Evolutionary conservation across 2,329 filamentous ascomycete genomes (phyloP).

Genomic region (Torrubiellomyces zombiae): DNA sequence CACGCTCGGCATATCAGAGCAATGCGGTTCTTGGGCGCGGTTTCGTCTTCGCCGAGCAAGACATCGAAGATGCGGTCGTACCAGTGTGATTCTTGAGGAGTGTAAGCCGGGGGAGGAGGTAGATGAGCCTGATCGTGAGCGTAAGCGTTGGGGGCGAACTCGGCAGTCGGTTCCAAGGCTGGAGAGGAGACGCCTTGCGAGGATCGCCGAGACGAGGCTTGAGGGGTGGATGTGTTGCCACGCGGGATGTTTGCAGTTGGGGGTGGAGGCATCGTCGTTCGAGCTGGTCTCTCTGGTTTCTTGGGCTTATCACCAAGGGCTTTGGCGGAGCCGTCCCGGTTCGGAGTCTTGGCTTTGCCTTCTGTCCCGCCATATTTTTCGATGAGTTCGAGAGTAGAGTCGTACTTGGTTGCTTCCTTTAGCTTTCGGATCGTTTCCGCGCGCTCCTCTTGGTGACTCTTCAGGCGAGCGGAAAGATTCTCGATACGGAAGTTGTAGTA

Average conservation of each 20-base stretch:
- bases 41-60: slow-evolving; percentile 88
- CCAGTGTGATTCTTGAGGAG: slow-evolving; percentile 47
- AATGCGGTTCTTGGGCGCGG: slow-evolving; percentile 75
- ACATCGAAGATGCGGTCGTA: slow-evolving; percentile 90
- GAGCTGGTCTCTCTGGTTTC: slow-evolving; percentile 5
- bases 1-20: slow-evolving; percentile 73
- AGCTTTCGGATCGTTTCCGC: slow-evolving; percentile 82
- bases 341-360: slow-evolving; percentile 15
- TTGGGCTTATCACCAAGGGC: slow-evolving; percentile 7
- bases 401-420: slow-evolving; percentile 89
- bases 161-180: slow-evolving; percentile 30
- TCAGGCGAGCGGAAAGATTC: slow-evolving; percentile 49
- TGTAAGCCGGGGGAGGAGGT: slow-evolving; percentile 5
- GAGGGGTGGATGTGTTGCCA: slow-evolving; percentile 9
- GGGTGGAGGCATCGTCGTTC: slow-evolving; percentile 38
- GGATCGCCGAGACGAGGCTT: too few species aligned
- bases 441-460: slow-evolving; percentile 61
- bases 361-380: slow-evolving; percentile 78
- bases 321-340: slow-evolving; percentile 4
- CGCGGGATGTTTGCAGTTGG: slow-evolving; percentile 46
- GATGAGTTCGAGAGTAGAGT: slow-evolving; percentile 80
- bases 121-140: slow-evolving; percentile 7
- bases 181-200: too few species aligned
- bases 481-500: slow-evolving; percentile 75
- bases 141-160: slow-evolving; percentile 58